Conservation (phyloP, 2,329 filamentous ascomycete species). For the Cladosporium halotolerans region DNA sequence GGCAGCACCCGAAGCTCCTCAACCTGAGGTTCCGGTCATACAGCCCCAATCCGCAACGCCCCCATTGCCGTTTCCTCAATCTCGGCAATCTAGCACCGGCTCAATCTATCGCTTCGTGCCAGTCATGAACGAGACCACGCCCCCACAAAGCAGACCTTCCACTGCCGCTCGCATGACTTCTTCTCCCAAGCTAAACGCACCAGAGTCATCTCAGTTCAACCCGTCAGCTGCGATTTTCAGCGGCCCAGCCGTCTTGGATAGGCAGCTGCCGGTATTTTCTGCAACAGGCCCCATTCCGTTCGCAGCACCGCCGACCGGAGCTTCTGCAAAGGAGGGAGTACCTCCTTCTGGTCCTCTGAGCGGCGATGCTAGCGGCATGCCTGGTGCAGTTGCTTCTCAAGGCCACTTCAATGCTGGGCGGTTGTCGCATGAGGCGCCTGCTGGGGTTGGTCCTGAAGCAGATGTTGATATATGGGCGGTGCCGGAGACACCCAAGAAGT, state of each 20-base stretch:
- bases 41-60: neutral
- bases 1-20: neutral
- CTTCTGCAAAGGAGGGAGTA: too few relatives aligned
- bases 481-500: constrained; percentile 36
- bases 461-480: constrained; percentile 38
- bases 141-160: neutral
- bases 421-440: too few relatives aligned
- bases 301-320: constrained; percentile 2
- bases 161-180: neutral
- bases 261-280: constrained; percentile 23
- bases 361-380: neutral
- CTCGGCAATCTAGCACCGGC: constrained; percentile 12
- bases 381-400: too few relatives aligned
- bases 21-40: neutral
- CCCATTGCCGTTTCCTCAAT: neutral
- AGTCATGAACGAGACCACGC: constrained; percentile 9
- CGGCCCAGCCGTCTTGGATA: neutral
- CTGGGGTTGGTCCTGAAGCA: too few relatives aligned
- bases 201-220: neutral
- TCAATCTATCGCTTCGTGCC: constrained; percentile 11
- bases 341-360: neutral
- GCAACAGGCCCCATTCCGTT: constrained; percentile 31
- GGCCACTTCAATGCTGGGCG: too few relatives aligned
- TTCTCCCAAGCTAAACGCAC: neutral
- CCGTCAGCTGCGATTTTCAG: neutral